A percentile compares a stretch with the other conserved stretches of the same genome.
phyloP scores from a whole-genome alignment of 2,329 filamentous ascomycete species.

The Cercospora sojina region DNA sequence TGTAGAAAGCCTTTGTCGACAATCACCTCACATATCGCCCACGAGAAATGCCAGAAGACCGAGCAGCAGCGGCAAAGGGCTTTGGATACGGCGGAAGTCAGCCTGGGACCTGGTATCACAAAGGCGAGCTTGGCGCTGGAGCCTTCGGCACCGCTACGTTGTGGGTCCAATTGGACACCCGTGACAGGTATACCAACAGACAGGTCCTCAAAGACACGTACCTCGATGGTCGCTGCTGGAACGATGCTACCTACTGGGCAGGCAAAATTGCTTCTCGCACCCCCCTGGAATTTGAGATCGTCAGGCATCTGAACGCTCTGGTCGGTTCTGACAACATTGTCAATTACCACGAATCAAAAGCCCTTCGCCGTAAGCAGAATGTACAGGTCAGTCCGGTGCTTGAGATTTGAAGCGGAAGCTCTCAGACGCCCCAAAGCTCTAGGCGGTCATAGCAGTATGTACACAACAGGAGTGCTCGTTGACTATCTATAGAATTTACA shows the following conservation, averaged over 20 bases:
- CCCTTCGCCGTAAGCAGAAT: background rate
- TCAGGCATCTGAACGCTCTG: background rate
- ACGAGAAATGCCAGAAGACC: background rate
- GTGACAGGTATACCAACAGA: background rate
- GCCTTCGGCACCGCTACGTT: background rate
- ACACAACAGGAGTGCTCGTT: too few species aligned
- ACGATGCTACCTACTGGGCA: background rate
- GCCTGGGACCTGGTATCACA: background rate
- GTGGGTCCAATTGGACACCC: background rate
- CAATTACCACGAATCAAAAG: background rate
- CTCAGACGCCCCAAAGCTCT: too few species aligned
- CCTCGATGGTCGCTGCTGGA: background rate
- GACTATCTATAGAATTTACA: background rate
- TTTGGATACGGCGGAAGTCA: background rate
- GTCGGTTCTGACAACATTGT: background rate
- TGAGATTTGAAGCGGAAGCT: too few species aligned
- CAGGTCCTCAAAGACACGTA: background rate
- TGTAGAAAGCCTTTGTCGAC: background rate
- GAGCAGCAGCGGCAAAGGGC: background rate
- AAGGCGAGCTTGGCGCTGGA: background rate
- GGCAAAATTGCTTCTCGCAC: background rate
- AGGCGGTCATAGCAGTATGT: too few species aligned
- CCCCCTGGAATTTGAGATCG: background rate
- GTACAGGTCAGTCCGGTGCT: slow-evolving; percentile 7
- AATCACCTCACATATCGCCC: background rate